Evolutionary conservation across 75 land plant genomes (phyloP), one percentile per base, ranked within the genome.

Genomic region (Pinus albicaulis): DNA sequence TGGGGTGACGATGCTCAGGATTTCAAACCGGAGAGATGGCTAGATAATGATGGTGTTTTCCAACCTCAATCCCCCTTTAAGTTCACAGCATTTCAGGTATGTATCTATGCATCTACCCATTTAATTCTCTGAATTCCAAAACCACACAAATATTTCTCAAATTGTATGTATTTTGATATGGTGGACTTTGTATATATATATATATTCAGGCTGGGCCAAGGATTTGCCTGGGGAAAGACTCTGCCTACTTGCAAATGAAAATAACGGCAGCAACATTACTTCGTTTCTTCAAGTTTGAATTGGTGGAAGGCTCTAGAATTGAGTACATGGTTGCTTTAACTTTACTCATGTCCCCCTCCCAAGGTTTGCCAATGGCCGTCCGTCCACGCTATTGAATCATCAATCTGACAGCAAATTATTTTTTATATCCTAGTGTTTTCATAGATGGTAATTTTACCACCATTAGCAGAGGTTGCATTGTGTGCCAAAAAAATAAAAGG

Each of bases 201-300:
- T 31, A 31, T 31, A 44, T 66, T 57, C 59, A 84, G 86, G 86
- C 86, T 34, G 86, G 86, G 41, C 86, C 86, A 48, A 66, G 86
- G 16, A 83, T 82, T 25, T 84, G 86, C 59, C 48, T 84, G 55
- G 86, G 86, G 15, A 83, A 83, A 58, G 86, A 84, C 5, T 77
- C 86, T 7, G 86, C 86, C 15, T 84, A 74, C 48, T 56, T 84
- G 48, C 86, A 84, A 62, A 78, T 84, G 86, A 83, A 84, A 81
- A 83, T 84, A 44, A 75, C 86, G 6, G 58, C 86, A 0, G 58
- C 77, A 11, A 24, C 83, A 16, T 57, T 84, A 5, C 52, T 82
- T 3, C 64, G 71, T 20, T 83, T 78, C 73, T 85, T 83, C 72
- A 36, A n/a, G 23, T 78, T 78, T 73, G 55, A 59, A 19, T 17